Evolutionary conservation across 2,329 filamentous ascomycete genomes (phyloP).

Genomic region (Ophiocordyceps camponoti-leonardi): DNA sequence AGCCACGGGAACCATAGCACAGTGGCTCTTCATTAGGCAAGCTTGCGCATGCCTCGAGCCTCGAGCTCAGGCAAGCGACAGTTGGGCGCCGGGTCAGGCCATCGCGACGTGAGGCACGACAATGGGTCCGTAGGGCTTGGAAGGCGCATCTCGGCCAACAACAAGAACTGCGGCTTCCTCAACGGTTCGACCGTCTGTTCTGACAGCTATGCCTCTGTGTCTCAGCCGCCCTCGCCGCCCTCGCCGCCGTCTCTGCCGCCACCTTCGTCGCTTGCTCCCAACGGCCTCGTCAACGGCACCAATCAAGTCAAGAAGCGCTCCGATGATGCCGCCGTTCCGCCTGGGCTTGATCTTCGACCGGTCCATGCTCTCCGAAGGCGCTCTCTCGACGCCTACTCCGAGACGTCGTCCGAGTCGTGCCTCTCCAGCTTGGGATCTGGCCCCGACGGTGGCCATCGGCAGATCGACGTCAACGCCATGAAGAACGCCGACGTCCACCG

Average conservation of each 20-base stretch:
- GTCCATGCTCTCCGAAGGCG: constrained; percentile 24
- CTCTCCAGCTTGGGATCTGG: constrained; percentile 18
- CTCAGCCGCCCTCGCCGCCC: constrained; percentile 7
- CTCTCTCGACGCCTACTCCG: constrained; percentile 36
- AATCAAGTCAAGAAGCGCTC: constrained; percentile 2
- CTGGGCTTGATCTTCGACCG: constrained; percentile 20
- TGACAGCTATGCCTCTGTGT: constrained; percentile 15
- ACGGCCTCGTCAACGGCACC: constrained; percentile 16
- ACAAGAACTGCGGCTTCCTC: constrained; percentile 28
- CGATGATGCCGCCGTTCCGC: constrained; percentile 4
- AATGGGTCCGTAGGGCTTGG: constrained; percentile 60
- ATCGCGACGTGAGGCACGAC: constrained; percentile 65
- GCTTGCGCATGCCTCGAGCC: constrained; percentile 41
- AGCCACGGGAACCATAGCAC: constrained; percentile 16
- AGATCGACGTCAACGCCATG: constrained; percentile 53
- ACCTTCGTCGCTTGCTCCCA: constrained; percentile 1
- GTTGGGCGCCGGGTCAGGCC: constrained; percentile 40
- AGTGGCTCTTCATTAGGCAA: constrained; percentile 10
- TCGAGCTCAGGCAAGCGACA: constrained; percentile 43
- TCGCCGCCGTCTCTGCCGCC: constrained; percentile 8
- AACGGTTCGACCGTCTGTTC: constrained; percentile 19
- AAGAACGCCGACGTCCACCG: constrained; percentile 53
- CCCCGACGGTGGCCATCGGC: constrained; percentile 36
- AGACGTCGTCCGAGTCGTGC: constrained; percentile 35
- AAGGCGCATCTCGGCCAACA: constrained; percentile 18